Evolutionary conservation across 2,329 filamentous ascomycete species (phyloP).

Genomic region (Aspergillus japonicus): DNA sequence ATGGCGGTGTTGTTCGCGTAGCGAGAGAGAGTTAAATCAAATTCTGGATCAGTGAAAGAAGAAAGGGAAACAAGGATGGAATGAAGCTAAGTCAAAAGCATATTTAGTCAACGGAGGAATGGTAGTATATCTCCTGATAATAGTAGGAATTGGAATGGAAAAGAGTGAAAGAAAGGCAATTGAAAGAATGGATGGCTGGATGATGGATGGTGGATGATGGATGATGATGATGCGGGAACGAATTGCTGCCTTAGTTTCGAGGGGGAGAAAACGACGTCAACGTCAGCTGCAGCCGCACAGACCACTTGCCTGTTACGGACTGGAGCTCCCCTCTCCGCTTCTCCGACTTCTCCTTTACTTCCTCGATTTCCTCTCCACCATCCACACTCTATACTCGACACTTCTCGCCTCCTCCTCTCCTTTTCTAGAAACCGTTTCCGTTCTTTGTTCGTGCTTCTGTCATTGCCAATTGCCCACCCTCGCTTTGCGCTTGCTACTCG

Average conservation of each 20-base stretch:
- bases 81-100: neutral
- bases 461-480: too few species aligned
- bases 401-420: too few species aligned
- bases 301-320: neutral
- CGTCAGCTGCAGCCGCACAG: constrained; percentile 11
- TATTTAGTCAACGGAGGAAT: neutral
- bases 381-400: too few species aligned
- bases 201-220: neutral
- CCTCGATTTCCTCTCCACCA: too few species aligned
- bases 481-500: too few species aligned
- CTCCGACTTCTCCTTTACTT: too few species aligned
- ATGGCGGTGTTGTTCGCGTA: constrained; percentile 46
- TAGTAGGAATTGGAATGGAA: neutral
- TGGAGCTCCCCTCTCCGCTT: neutral
- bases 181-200: constrained; percentile 4
- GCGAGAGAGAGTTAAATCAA: neutral
- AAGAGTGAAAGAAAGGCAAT: constrained; percentile 8
- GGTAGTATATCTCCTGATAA: too few species aligned
- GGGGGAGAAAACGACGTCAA: neutral
- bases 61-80: neutral
- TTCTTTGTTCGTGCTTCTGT: too few species aligned
- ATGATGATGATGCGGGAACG: neutral
- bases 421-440: too few species aligned
- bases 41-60: neutral
- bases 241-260: too few species aligned